Percentiles rank a stretch among this genome's conserved stretches.
phyloP scores from a whole-genome alignment of 495 filamentous ascomycete species.

The Tuber brumale region DNA sequence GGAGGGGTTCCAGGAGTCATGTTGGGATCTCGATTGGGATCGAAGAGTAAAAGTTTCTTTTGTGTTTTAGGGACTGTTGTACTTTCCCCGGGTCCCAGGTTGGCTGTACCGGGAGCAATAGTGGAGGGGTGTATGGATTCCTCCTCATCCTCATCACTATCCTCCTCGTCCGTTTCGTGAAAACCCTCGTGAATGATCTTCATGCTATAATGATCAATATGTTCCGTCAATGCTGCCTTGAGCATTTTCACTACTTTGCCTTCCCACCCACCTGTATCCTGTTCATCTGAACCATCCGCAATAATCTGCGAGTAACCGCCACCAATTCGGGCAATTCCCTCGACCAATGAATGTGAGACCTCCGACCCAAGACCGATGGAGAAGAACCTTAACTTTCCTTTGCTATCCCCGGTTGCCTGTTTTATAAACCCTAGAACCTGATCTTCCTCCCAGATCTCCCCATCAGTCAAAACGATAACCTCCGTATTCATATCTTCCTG shows the following conservation, averaged over 20 bases:
- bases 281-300: conserved; percentile 21
- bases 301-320: conserved; percentile 61
- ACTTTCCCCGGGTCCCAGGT: neutral
- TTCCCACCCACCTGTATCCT: conserved; percentile 47
- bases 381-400: conserved; percentile 50
- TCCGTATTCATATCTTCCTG: conserved; percentile 45
- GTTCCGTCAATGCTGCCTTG: conserved; percentile 57
- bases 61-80: conserved; percentile 14
- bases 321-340: conserved; percentile 58
- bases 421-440: conserved; percentile 46
- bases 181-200: conserved; percentile 43
- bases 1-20: conserved; percentile 29
- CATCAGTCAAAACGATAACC: conserved; percentile 62
- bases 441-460: conserved; percentile 56
- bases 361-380: conserved; percentile 57
- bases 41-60: conserved; percentile 14
- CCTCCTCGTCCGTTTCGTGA: conserved; percentile 48
- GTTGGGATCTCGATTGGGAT: conserved; percentile 24
- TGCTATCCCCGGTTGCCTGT: neutral
- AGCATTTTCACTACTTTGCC: conserved; percentile 62
- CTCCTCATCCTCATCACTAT: neutral
- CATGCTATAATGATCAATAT: conserved; percentile 54
- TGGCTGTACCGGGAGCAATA: neutral
- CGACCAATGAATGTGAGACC: conserved; percentile 58
- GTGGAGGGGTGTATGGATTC: neutral